phyloP scores from a whole-genome alignment of 2,329 filamentous ascomycete species.

The Fusarium sp. region DNA sequence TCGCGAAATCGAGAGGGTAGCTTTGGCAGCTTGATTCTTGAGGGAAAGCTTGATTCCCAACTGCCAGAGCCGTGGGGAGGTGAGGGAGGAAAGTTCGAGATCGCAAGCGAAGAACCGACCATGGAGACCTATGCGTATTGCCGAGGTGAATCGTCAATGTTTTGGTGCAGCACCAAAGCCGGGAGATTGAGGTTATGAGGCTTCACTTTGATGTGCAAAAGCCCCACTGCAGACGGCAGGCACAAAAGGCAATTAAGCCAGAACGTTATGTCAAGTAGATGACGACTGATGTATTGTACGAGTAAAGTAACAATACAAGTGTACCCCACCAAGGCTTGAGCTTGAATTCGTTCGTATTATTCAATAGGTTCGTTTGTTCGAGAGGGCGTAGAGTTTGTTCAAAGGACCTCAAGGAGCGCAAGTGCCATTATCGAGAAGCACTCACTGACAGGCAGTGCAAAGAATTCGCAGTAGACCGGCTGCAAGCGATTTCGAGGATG shows the following conservation, averaged over 20 bases:
- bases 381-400: constrained; percentile 35
- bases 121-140: constrained; percentile 38
- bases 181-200: constrained; percentile 2
- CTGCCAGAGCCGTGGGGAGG: constrained; percentile 37
- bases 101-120: constrained; percentile 42
- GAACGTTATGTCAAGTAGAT: not conserved
- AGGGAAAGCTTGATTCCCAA: constrained; percentile 33
- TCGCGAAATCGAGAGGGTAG: constrained; percentile 37
- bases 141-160: constrained; percentile 9
- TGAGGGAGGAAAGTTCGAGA: constrained; percentile 41
- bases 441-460: constrained; percentile 25
- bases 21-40: constrained; percentile 42
- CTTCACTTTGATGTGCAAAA: constrained; percentile 12
- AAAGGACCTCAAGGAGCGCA: constrained; percentile 26
- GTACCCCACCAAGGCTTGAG: constrained; percentile 8
- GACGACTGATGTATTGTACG: constrained; percentile 11
- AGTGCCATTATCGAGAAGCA: constrained; percentile 45
- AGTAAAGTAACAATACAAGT: constrained; percentile 26
- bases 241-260: not conserved
- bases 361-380: constrained; percentile 26
- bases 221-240: constrained; percentile 19
- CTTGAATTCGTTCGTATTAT: constrained; percentile 9
- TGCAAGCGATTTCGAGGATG: constrained; percentile 21
- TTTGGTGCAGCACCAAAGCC: not conserved
- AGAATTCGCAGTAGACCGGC: constrained; percentile 23